Conservation (phyloP, 75 land plant species). For the Sequoia sempervirens region DNA sequence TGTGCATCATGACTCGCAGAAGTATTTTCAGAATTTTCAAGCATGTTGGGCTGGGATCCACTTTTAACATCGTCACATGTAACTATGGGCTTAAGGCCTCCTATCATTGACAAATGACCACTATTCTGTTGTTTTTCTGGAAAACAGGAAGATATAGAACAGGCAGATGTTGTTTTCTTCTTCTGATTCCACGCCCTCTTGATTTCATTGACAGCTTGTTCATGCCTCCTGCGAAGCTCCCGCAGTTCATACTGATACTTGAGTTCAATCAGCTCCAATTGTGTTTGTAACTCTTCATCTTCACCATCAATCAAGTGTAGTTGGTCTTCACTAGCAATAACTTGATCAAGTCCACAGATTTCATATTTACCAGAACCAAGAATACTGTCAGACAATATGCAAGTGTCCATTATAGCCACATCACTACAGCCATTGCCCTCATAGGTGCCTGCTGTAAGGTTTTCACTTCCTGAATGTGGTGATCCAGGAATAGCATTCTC, state of each 20-base stretch:
- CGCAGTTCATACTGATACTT: slow-evolving; percentile 47
- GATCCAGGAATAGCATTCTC: neutral
- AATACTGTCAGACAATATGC: neutral
- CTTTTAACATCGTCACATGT: neutral
- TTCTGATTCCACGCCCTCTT: slow-evolving; percentile 46
- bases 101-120: neutral
- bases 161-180: slow-evolving; percentile 11
- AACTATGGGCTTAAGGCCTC: neutral
- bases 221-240: slow-evolving; percentile 65
- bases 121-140: neutral
- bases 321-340: slow-evolving; percentile 2
- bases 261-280: slow-evolving; percentile 50
- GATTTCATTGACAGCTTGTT: slow-evolving; percentile 50
- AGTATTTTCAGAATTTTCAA: neutral
- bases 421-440: too few species aligned
- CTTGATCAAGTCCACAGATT: slow-evolving; percentile 9
- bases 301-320: neutral
- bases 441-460: neutral
- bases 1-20: neutral
- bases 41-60: neutral
- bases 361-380: slow-evolving; percentile 19
- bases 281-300: slow-evolving; percentile 42
- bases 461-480: slow-evolving; percentile 1
- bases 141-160: neutral
- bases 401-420: neutral